Evolutionary conservation across 208 protist species (phyloP), one percentile per base, ranked within the genome.

Genomic region (Leishmania tropica): DNA sequence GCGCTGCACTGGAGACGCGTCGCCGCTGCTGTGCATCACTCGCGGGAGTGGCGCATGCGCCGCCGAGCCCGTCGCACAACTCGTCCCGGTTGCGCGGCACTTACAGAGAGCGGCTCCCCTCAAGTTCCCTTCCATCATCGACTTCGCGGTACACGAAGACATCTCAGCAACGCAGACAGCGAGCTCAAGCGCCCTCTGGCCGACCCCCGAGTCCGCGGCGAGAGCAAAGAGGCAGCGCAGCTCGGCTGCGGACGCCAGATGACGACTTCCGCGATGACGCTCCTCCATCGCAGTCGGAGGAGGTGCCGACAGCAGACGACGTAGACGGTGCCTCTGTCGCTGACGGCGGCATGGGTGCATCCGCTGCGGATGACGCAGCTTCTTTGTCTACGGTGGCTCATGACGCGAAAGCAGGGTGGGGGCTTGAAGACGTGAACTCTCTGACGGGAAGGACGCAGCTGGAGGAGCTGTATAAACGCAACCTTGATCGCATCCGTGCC

Each of bases 391-490:
- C 42, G 42, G 42, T 4, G 2, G 68, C 42, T 53, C 40, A 73
- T 45, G 72, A 56, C 21, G 37, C 40, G 28, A 35, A 4, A 1
- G 65, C 75, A 51, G 89, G 90, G 6, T 97, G 92, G 92, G 80
- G 80, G 54, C 91, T 93, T 80, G 94, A 93, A 31, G 47, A 68
- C 8, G 86, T 96, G 28, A 86, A 95, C 72, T 64, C 84, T 5
- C 67, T 19, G 1, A 94, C 91, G 24, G 94, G 92, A 62, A 88
- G 87, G 68, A 95, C 92, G 5, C 67, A 84, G 31, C 86, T 96
- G 51, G 92, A 96, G 51, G 85, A 56, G 60, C 80, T 95, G 40
- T 95, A 95, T 77, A 90, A 94, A 24, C 76, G 84, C 21, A 80
- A 89, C 45, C 84, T 90, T 67, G 79, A 85, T 37, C 88, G 91